Percentiles rank a stretch among this genome's conserved stretches.
Evolutionary conservation across 192 early-diverging fungal genomes (phyloP).

Genomic region (Dimargaris xerosporica): DNA sequence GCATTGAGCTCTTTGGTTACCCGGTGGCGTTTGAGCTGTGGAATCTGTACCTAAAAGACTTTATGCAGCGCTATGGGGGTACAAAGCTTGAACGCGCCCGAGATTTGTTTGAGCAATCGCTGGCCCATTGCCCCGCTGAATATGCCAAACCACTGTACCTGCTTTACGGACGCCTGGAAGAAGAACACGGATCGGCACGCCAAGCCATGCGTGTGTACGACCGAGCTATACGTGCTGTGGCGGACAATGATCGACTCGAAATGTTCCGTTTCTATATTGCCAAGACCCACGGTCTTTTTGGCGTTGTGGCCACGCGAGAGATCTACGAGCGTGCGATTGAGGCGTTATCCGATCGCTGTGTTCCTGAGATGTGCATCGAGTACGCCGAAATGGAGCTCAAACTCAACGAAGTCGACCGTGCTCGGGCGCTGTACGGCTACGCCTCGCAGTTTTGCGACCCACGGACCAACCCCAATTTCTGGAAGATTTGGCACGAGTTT

Average conservation of each 20-base stretch:
- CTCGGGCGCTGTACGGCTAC: slow-evolving; percentile 75
- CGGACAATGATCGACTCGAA: slow-evolving; percentile 54
- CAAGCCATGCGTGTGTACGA: slow-evolving; percentile 92
- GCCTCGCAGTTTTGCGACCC: slow-evolving; percentile 81
- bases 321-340: slow-evolving; percentile 90
- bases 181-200: slow-evolving; percentile 75
- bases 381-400: slow-evolving; percentile 80
- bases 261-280: slow-evolving; percentile 85
- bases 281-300: slow-evolving; percentile 73
- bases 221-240: slow-evolving; percentile 70
- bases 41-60: slow-evolving; percentile 85
- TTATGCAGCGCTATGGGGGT: slow-evolving; percentile 73
- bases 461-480: slow-evolving; percentile 52
- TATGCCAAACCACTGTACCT: slow-evolving; percentile 77
- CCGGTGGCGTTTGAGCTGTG: slow-evolving; percentile 96
- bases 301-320: slow-evolving; percentile 68
- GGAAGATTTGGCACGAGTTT: slow-evolving; percentile 90
- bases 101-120: slow-evolving; percentile 90
- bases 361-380: slow-evolving; percentile 56
- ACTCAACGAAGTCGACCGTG: slow-evolving; percentile 88
- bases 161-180: slow-evolving; percentile 85
- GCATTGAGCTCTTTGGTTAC: slow-evolving; percentile 89
- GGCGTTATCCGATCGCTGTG: slow-evolving; percentile 65
- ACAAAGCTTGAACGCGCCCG: slow-evolving; percentile 77
- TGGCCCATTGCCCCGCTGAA: slow-evolving; percentile 68